phyloP scores from a whole-genome alignment of 2,329 filamentous ascomycete species.

The Zasmidium citrigriseum region DNA sequence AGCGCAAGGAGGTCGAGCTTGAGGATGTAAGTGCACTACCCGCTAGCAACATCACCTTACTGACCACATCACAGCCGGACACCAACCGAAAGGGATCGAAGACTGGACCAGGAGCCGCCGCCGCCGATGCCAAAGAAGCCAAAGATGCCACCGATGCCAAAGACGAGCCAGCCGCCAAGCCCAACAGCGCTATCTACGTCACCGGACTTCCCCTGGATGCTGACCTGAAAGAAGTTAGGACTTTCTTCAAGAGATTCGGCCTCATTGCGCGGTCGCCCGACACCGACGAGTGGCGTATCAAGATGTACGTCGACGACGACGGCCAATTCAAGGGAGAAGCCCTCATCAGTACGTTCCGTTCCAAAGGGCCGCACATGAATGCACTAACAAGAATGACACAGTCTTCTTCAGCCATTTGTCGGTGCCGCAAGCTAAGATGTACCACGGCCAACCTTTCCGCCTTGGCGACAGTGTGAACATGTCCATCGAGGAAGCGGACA shows the following conservation, averaged over 20 bases:
- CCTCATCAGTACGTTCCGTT: slow-evolving; percentile 55
- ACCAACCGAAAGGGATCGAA: slow-evolving; percentile 11
- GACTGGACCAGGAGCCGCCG: neutral
- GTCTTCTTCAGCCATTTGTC: slow-evolving; percentile 95
- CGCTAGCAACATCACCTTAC: neutral
- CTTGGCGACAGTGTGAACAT: neutral
- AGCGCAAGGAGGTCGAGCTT: slow-evolving; percentile 42
- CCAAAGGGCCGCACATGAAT: neutral
- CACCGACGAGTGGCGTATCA: slow-evolving; percentile 82
- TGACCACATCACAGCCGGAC: slow-evolving; percentile 11
- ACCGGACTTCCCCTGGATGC: slow-evolving; percentile 82
- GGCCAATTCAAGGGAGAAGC: slow-evolving; percentile 93
- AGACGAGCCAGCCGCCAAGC: slow-evolving; percentile 35
- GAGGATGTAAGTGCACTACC: slow-evolving; percentile 30
- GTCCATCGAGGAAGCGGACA: slow-evolving; percentile 75
- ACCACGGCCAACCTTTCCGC: neutral
- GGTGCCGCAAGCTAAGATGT: slow-evolving; percentile 67
- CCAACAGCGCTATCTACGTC: slow-evolving; percentile 91
- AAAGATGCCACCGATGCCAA: slow-evolving; percentile 9
- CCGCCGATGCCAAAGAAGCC: slow-evolving; percentile 20
- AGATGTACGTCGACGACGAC: slow-evolving; percentile 80
- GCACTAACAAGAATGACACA: neutral
- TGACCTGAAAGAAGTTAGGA: slow-evolving; percentile 75
- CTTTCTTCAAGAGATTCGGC: slow-evolving; percentile 84
- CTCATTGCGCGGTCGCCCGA: slow-evolving; percentile 95